Conservation (phyloP, 495 filamentous ascomycete species). For the Tuber brumale region DNA sequence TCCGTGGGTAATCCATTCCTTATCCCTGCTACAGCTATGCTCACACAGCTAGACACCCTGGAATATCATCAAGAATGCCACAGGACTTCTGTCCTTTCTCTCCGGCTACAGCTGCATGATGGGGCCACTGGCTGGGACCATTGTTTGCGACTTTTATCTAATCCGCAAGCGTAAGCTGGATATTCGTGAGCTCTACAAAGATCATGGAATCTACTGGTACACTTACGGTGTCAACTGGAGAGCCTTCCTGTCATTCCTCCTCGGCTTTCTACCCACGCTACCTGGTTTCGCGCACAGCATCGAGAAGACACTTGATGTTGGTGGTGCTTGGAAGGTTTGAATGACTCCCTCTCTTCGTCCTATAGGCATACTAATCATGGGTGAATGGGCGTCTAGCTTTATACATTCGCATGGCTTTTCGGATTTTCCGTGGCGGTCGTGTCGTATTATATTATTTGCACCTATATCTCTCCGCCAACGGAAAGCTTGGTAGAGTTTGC, state of each 20-base stretch:
- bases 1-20: constrained; percentile 19
- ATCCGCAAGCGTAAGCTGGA: constrained; percentile 43
- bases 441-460: constrained; percentile 44
- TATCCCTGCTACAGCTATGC: not conserved
- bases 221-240: constrained; percentile 45
- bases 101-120: constrained; percentile 49
- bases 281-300: constrained; percentile 45
- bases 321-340: constrained; percentile 43
- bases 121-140: constrained; percentile 47
- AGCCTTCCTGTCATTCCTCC: constrained; percentile 43
- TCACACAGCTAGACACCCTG: constrained; percentile 44
- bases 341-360: not conserved
- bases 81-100: constrained; percentile 47
- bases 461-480: constrained; percentile 43
- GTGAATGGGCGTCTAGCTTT: constrained; percentile 27
- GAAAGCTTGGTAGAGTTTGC: constrained; percentile 44
- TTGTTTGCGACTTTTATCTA: constrained; percentile 49
- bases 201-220: constrained; percentile 48
- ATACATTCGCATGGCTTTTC: constrained; percentile 44
- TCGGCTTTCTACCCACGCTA: constrained; percentile 46
- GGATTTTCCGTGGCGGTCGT: constrained; percentile 42
- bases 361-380: not conserved
- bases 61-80: constrained; percentile 49
- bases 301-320: constrained; percentile 41
- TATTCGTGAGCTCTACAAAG: constrained; percentile 44